Conservation (phyloP, 495 filamentous ascomycete species). For the Recurvomyces mirabilis region DNA sequence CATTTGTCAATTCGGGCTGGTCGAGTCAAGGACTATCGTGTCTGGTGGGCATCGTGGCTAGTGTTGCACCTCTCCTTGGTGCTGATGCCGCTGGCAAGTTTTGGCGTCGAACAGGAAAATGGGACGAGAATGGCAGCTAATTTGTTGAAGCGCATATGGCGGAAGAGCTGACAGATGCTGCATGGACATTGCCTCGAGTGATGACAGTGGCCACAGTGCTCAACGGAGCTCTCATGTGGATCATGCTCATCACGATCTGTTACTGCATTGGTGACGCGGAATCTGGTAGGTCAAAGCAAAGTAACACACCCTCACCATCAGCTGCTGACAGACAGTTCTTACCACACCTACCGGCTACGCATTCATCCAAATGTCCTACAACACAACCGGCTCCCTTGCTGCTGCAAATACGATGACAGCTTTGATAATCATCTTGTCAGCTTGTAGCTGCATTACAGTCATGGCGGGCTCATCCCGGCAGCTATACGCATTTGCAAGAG, state of each 20-base stretch:
- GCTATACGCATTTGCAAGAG: constrained; percentile 50
- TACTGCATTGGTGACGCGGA: constrained; percentile 9
- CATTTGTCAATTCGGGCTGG: constrained; percentile 24
- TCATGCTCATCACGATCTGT: constrained; percentile 16
- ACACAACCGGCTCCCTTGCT: constrained; percentile 36
- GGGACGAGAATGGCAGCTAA: neutral
- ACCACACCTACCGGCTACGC: constrained; percentile 36
- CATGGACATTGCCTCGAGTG: constrained; percentile 24
- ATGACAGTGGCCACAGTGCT: constrained; percentile 22
- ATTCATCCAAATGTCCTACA: constrained; percentile 43
- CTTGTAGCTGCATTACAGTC: constrained; percentile 36
- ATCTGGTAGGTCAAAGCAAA: neutral
- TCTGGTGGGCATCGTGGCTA: constrained; percentile 23
- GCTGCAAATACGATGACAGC: constrained; percentile 36
- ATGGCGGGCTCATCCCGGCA: constrained; percentile 44
- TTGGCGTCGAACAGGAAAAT: no score
- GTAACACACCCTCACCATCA: neutral
- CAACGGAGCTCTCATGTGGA: constrained; percentile 24
- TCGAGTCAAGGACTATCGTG: constrained; percentile 21
- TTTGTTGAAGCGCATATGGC: constrained; percentile 23
- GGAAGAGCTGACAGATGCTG: constrained; percentile 28
- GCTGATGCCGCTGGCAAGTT: constrained; percentile 20
- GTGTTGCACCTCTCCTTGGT: constrained; percentile 26
- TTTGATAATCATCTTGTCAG: constrained; percentile 38
- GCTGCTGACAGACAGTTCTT: constrained; percentile 18